Evolutionary conservation across 2,329 filamentous ascomycete genomes (phyloP).

Genomic region (Onygenales sp.): DNA sequence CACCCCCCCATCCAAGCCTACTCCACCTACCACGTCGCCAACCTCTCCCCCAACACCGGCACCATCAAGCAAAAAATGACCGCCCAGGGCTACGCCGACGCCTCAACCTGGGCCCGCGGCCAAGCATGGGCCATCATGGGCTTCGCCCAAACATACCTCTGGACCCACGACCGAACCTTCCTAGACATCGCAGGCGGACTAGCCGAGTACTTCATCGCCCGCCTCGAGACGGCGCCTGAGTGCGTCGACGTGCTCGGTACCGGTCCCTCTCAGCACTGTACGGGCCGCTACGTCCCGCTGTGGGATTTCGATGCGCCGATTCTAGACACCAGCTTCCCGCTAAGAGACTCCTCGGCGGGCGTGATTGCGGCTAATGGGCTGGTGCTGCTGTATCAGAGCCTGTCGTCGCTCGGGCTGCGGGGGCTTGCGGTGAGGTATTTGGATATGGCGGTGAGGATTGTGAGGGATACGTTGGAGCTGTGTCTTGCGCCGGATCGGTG

Average conservation of each 20-base stretch:
- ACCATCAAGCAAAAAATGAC: constrained; percentile 13
- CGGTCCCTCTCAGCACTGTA: neutral
- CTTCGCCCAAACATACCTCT: constrained; percentile 32
- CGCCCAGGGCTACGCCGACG: constrained; percentile 15
- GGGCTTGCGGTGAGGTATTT: constrained; percentile 6
- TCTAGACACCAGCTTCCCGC: constrained; percentile 7
- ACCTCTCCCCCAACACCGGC: constrained; percentile 10
- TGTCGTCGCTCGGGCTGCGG: constrained; percentile 5
- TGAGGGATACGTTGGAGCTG: constrained; percentile 8
- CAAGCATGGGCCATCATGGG: constrained; percentile 21
- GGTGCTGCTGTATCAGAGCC: constrained; percentile 16
- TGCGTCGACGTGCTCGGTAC: neutral
- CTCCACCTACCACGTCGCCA: constrained; percentile 15
- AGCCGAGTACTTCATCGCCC: constrained; percentile 13
- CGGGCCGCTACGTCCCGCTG: constrained; percentile 11
- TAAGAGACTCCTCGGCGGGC: constrained; percentile 34
- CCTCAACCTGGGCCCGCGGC: constrained; percentile 18
- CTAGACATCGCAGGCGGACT: constrained; percentile 10
- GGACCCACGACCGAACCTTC: constrained; percentile 21
- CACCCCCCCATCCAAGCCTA: neutral
- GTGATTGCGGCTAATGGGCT: constrained; percentile 36
- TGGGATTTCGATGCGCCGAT: constrained; percentile 16
- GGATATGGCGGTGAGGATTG: constrained; percentile 6
- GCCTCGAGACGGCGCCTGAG: constrained; percentile 8
- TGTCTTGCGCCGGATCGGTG: constrained; percentile 7